These are phyloP conservation scores for Takashimella tepidaria DNA, from an alignment of 1,284 basidiomycete species.

Conservation along the genomic window DNA sequence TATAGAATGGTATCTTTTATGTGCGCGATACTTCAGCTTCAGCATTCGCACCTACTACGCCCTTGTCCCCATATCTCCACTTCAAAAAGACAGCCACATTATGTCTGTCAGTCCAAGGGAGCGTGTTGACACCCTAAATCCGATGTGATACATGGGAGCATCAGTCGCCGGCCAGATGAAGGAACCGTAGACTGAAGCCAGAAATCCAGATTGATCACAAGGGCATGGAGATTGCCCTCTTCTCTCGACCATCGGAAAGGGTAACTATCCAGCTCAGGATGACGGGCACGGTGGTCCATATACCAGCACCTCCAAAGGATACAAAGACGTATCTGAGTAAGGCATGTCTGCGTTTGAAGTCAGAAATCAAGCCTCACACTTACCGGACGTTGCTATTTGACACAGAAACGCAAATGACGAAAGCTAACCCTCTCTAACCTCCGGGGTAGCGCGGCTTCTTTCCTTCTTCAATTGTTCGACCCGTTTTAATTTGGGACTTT, in stretches of 20 bases:
- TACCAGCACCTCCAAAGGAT: slow-evolving; percentile 19
- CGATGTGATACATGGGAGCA: slow-evolving; percentile 15
- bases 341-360: too few species aligned
- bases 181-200: slow-evolving; percentile 16
- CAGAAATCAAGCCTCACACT: too few species aligned
- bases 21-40: too few species aligned
- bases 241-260: slow-evolving; percentile 16
- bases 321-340: slow-evolving; percentile 24
- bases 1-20: too few species aligned
- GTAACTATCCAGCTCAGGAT: slow-evolving; percentile 20
- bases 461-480: too few species aligned
- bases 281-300: slow-evolving; percentile 21
- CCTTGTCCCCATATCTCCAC: slow-evolving; percentile 34
- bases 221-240: slow-evolving; percentile 21
- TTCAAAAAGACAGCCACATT: slow-evolving; percentile 21
- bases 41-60: too few species aligned
- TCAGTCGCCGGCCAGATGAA: slow-evolving; percentile 21
- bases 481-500: too few species aligned
- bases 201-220: slow-evolving; percentile 16
- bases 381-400: too few species aligned
- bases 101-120: slow-evolving; percentile 24
- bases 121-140: slow-evolving; percentile 29
- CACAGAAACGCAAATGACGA: too few species aligned
- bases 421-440: too few species aligned
- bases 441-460: too few species aligned